Percentiles rank a stretch among this genome's conserved stretches.
Evolutionary conservation across 2,329 filamentous ascomycete genomes (phyloP).

Genomic region (Sporothrix dimorphospora): DNA sequence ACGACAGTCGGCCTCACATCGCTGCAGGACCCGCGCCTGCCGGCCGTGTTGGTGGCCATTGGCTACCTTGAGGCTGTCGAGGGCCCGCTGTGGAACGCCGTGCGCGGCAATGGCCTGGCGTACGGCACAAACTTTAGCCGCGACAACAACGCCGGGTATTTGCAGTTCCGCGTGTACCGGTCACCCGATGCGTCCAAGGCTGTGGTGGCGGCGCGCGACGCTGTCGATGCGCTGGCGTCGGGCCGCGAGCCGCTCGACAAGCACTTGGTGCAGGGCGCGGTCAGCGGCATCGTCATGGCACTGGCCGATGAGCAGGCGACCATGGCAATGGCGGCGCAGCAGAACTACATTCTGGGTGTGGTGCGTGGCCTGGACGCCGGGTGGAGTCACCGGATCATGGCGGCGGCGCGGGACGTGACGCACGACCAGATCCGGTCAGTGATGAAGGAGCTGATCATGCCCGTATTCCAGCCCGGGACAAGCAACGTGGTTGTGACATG

Average conservation of each 20-base stretch:
- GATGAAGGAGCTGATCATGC: conserved; percentile 74
- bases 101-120: conserved; percentile 89
- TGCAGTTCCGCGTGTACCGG: conserved; percentile 86
- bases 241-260: conserved; percentile 75
- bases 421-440: conserved; percentile 75
- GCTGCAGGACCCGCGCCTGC: conserved; percentile 75
- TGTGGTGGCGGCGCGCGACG: conserved; percentile 73
- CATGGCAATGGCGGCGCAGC: conserved; percentile 77
- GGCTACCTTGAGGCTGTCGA: conserved; percentile 92
- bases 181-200: conserved; percentile 89
- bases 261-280: conserved; percentile 83
- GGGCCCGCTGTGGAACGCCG: conserved; percentile 90
- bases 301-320: conserved; percentile 90
- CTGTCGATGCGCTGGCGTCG: conserved; percentile 73
- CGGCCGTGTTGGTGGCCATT: conserved; percentile 83
- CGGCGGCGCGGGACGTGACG: conserved; percentile 75
- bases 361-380: conserved; percentile 74
- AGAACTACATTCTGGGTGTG: conserved; percentile 82
- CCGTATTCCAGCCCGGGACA: conserved; percentile 76
- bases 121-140: conserved; percentile 83
- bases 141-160: conserved; percentile 75
- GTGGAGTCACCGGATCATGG: conserved; percentile 77
- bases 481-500: conserved; percentile 90
- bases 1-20: conserved; percentile 74
- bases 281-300: conserved; percentile 82